Percentiles rank a stretch among this genome's conserved stretches.
Conservation (phyloP, 2,329 filamentous ascomycete genomes). For the Aureobasidium sp. region DNA sequence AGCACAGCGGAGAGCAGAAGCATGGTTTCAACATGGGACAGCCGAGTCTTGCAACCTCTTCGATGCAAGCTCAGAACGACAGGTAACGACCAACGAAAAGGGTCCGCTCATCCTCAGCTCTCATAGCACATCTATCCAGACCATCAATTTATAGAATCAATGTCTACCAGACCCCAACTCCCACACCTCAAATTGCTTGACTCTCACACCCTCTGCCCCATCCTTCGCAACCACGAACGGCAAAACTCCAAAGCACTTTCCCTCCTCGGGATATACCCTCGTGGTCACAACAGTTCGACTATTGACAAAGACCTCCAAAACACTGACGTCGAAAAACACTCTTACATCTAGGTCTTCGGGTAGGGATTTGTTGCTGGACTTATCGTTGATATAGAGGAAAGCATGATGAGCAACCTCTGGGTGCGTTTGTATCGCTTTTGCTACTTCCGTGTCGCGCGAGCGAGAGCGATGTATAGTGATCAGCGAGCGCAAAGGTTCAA, state of each 20-base stretch:
- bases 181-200: not conserved
- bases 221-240: not conserved
- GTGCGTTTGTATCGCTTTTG: not conserved
- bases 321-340: constrained; percentile 37
- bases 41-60: no score
- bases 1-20: no score
- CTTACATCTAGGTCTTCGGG: constrained; percentile 31
- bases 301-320: constrained; percentile 43
- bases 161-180: not conserved
- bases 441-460: not conserved
- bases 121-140: not conserved
- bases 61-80: no score
- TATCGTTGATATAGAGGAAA: not conserved
- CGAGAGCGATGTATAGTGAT: not conserved
- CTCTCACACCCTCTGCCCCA: no score
- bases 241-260: not conserved
- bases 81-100: no score
- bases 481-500: not conserved
- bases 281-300: constrained; percentile 37
- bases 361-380: constrained; percentile 20
- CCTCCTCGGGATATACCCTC: constrained; percentile 19
- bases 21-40: no score
- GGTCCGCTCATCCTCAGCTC: no score
- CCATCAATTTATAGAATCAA: no score
- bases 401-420: not conserved